Evolutionary conservation across 805 yeast genomes (phyloP), one percentile per base, ranked within the genome.

Genomic region (Candida oleophila): DNA sequence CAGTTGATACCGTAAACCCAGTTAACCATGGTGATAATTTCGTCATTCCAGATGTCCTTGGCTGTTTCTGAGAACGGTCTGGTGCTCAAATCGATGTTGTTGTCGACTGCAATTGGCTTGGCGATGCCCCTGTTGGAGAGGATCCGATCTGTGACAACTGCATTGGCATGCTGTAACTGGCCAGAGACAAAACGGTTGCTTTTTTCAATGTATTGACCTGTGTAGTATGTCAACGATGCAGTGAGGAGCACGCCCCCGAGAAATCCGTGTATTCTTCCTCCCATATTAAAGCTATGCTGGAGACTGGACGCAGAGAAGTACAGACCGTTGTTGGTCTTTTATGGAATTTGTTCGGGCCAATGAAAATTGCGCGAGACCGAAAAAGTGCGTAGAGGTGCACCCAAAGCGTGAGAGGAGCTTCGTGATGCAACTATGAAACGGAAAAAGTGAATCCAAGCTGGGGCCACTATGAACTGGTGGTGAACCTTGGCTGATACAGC

Each of bases 21-120:
- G 53, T 81, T 81, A 19, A 83, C 87, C 48, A 78, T 76, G 38
- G 69, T 71, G 47, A 85, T 74, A 45, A 87, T 76, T 60, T 86
- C 91, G 39, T 79, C 82, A 59, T 87, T 84, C 96, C 96, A 87
- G 37, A 87, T 73, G 57, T 87, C 95, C 53, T 83, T 85, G 49
- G 78, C 70, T 0, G 90, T 83, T 62, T 88, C 90, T 8, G 57
- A 57, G 28, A 81, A 50, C 20, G 66, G 61, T 25, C 87, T 74
- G 19, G 50, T 47, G 22, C 56, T 54, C 32, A 49, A 38, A 33
- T 48, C 44, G 12, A 51, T 50, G 25, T 60, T 59, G 28, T 60
- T 59, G 22, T 74, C 67, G 47, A 70, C 64, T 48, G 80, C 80
- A 18, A 69, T 59, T 25, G 76, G 75, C 44, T 74, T 66, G 4